Evolutionary conservation across 805 yeast genomes (phyloP), one percentile per base, ranked within the genome.

Genomic region (Cephaloascus albidus): DNA sequence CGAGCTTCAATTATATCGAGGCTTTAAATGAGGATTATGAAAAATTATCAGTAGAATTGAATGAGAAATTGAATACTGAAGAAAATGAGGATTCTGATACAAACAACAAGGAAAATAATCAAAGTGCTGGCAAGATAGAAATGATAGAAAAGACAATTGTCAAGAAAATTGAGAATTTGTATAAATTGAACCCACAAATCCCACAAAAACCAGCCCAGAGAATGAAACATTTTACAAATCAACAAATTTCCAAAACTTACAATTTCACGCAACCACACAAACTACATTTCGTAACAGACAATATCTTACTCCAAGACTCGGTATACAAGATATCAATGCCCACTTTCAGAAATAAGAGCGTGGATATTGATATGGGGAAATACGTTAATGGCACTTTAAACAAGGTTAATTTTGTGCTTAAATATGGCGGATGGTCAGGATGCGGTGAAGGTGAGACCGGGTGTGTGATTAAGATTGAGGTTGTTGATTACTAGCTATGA

Each of bases 281-380:
- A n/a, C n/a, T n/a, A n/a, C n/a, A n/a, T n/a, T 80, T 80, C 49
- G 73, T 68, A 44, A 77, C 83, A 2, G 72, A 74, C 20, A 68
- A 68, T 38, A 48, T 80, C 19, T 72, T 72, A 36, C 50, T 78
- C 58, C 62, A 70, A 17, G 66, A 70, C 47, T 66, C 76, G 3
- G 59, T 66, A 28, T 72, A 78, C 44, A 65, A 69, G 8, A 67
- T 80, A 3, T 57, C 67, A 40, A 55, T 79, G 36, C 85, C 85
- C 1, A 63, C 68, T 2, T 57, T 50, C 37, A 59, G 61, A 4
- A 50, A 46, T 23, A 74, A 73, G 31, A 68, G 75, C 1, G 68
- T 68, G 38, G 70, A 67, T 38, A 50, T 72, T 28, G 60, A 70
- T 43, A 64, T 72, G 5, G 55, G 57, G 16, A 56, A 51, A 17